phyloP scores from a whole-genome alignment of 2,329 filamentous ascomycete species.

The Geosmithia flava region DNA sequence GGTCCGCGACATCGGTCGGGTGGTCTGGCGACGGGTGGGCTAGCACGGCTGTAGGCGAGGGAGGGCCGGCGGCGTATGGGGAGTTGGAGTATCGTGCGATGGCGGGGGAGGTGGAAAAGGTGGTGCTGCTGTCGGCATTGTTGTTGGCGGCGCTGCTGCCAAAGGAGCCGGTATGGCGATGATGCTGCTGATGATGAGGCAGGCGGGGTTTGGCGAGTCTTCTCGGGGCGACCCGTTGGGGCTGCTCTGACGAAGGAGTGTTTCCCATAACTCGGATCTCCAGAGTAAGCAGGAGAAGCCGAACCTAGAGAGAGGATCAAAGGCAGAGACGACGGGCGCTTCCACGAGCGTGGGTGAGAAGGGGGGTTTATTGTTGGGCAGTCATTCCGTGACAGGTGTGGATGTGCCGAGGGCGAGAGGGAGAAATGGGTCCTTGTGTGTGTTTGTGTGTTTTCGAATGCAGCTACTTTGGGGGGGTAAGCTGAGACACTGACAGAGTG shows the following conservation, averaged over 20 bases:
- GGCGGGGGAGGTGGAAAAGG: slow-evolving; percentile 2
- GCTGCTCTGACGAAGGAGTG: slow-evolving; percentile 30
- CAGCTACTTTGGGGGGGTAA: too few relatives aligned
- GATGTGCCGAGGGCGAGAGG: neutral
- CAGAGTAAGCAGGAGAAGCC: neutral
- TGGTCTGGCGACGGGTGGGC: neutral
- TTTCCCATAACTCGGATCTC: slow-evolving; percentile 36
- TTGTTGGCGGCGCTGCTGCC: slow-evolving; percentile 14
- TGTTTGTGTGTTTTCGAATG: too few relatives aligned
- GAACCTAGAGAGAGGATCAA: neutral
- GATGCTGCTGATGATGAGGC: slow-evolving; percentile 25
- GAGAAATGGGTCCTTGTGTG: neutral
- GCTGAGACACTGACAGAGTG: neutral
- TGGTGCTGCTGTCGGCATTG: slow-evolving; percentile 20
- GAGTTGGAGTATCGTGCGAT: slow-evolving; percentile 15
- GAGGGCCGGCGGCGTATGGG: slow-evolving; percentile 16
- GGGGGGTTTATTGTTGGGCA: slow-evolving; percentile 1
- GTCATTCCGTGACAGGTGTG: neutral
- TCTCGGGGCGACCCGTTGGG: slow-evolving; percentile 25
- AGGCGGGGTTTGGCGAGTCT: slow-evolving; percentile 37
- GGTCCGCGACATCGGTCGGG: neutral
- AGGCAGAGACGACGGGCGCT: neutral
- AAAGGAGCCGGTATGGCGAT: slow-evolving; percentile 20
- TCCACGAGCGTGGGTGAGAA: neutral
- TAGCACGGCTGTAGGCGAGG: neutral